Evolutionary conservation across 768 basidiomycete species (phyloP), one percentile per base, ranked within the genome.

Genomic region (Auricularia sp.): DNA sequence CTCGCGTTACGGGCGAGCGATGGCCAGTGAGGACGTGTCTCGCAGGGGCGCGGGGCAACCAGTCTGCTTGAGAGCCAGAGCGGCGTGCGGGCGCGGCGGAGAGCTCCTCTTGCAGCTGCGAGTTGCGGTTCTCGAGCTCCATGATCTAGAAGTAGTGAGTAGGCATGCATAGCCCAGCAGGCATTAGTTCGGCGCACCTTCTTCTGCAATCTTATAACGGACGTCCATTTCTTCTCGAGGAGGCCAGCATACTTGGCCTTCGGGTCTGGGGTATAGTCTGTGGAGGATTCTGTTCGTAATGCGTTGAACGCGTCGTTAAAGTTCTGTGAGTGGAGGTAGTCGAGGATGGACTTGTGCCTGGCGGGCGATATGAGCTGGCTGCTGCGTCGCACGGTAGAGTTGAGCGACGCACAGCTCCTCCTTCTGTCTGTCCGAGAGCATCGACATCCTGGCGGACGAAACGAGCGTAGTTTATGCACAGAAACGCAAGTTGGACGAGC

Each of bases 181-280:
- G 54, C 3, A 67, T 11, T 7, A 34, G 21, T 18, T 44, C 56
- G 16, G 62, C 73, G 68, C 67, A 89, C 93, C 86, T 95, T 96
- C 82, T 95, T 92, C 79, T 98, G 95, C 73, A 98, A 76, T 69
- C 95, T 83, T 65, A 98, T 95, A 39, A 97, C 93, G 72, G 89
- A 92, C 61, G 92, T 96, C 95, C 95, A 98, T 76, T 98, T 98
- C 87, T 96, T 96, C 80, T 93, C 95, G 66, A 98, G 77, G 65
- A 98, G 77, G 1, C 94, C 94, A 1, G 87, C 86, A 71, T 87
- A 89, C 74, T 91, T 89, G 62, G 92, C 86, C 73, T 90, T 93
- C 29, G 92, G 85, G 79, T 96, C 94, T 16, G 90, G 90, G 3
- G 82, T 80, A 73, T 89, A 90, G 66, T 87, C 84, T 72, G 64